These are phyloP conservation scores for Coniochaeta sp. DNA, from an alignment of 2,329 filamentous ascomycete species.

Conservation along the genomic window DNA sequence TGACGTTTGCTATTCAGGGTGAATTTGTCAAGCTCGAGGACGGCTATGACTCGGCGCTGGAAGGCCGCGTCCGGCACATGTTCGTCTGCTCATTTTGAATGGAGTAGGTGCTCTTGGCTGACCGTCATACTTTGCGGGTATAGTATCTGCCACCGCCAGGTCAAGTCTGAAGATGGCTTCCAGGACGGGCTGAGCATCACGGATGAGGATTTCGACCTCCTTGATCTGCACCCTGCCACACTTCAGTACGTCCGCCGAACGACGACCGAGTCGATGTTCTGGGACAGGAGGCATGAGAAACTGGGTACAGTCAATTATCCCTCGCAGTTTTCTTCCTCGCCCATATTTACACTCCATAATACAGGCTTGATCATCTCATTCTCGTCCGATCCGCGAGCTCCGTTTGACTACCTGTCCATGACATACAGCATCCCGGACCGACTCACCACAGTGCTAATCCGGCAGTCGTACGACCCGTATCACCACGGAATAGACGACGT, in stretches of 20 bases:
- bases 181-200: constrained; percentile 29
- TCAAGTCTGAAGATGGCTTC: constrained; percentile 20
- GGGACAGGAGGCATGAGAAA: constrained; percentile 28
- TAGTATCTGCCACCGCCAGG: constrained; percentile 28
- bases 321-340: not conserved
- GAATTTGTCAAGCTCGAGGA: constrained; percentile 4
- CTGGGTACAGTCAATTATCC: constrained; percentile 20
- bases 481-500: constrained; percentile 33
- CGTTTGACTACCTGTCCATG: constrained; percentile 40
- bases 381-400: constrained; percentile 33
- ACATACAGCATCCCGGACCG: constrained; percentile 31
- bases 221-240: constrained; percentile 30
- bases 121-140: not conserved
- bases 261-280: constrained; percentile 31
- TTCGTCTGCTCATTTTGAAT: constrained; percentile 11
- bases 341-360: not conserved
- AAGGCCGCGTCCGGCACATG: constrained; percentile 28
- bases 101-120: not conserved
- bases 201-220: constrained; percentile 22
- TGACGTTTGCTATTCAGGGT: constrained; percentile 7
- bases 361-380: constrained; percentile 36
- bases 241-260: constrained; percentile 29
- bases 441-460: constrained; percentile 31
- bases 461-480: constrained; percentile 34
- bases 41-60: constrained; percentile 11